These are phyloP conservation scores for Pseudozyma hubeiensis DNA, from an alignment of 1,284 basidiomycete species.

Conservation along the genomic window DNA sequence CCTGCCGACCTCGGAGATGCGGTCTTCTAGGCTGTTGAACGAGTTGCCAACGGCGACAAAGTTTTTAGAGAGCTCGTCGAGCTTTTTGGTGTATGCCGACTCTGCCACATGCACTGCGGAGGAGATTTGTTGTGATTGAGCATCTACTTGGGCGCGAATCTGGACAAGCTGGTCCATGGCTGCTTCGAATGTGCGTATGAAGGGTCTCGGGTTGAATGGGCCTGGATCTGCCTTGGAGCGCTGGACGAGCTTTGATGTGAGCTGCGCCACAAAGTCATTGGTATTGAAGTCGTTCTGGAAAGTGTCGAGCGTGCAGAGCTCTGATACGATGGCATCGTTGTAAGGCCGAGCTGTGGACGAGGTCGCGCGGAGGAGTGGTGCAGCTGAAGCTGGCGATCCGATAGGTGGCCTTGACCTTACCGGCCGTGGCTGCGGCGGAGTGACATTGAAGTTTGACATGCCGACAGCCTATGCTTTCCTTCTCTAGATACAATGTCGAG, in stretches of 20 bases:
- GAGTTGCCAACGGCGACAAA: conserved; percentile 75
- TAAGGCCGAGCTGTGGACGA: conserved; percentile 41
- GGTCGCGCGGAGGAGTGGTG: conserved; percentile 31
- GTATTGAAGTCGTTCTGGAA: conserved; percentile 87
- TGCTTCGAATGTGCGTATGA: conserved; percentile 89
- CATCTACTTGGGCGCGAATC: conserved; percentile 86
- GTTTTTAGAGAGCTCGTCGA: conserved; percentile 88
- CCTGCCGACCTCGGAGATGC: conserved; percentile 90
- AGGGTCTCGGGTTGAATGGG: conserved; percentile 92
- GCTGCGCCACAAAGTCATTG: conserved; percentile 85
- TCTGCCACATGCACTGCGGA: conserved; percentile 90
- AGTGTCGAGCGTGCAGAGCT: conserved; percentile 76
- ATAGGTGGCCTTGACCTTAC: conserved; percentile 29
- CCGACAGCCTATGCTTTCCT: neutral
- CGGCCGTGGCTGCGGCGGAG: conserved; percentile 36
- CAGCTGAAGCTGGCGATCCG: conserved; percentile 25
- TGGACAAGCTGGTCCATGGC: conserved; percentile 87
- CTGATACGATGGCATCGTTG: conserved; percentile 75
- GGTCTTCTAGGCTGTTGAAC: conserved; percentile 60
- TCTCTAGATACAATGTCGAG: neutral
- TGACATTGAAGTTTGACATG: conserved; percentile 34
- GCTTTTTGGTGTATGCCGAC: conserved; percentile 91
- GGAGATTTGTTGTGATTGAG: conserved; percentile 89
- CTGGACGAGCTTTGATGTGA: conserved; percentile 86
- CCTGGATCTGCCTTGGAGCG: conserved; percentile 84